Evolutionary conservation across 139 green algal species (phyloP).

Genomic region (Tetraselmis chui): DNA sequence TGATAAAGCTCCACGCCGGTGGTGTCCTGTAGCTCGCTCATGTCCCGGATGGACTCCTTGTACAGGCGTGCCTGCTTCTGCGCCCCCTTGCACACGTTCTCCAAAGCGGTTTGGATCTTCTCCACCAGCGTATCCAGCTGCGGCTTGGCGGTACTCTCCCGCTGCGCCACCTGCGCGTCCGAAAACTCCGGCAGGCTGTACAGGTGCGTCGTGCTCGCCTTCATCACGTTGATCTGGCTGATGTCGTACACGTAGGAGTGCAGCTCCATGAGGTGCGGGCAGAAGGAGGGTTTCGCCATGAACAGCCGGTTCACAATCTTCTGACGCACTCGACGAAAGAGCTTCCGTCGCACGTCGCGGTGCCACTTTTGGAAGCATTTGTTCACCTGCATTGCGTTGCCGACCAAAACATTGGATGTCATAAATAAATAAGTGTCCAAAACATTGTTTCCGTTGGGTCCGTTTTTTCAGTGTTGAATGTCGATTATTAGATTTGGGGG

Average conservation of each 20-base stretch:
- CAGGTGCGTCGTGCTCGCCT: slow-evolving; percentile 35
- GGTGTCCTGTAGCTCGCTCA: slow-evolving; percentile 62
- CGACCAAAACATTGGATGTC: too few species aligned
- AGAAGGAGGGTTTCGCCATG: slow-evolving; percentile 64
- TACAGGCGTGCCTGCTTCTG: slow-evolving; percentile 61
- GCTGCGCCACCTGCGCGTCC: slow-evolving; percentile 38
- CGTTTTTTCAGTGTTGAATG: too few species aligned
- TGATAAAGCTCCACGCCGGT: slow-evolving; percentile 66
- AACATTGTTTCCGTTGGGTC: too few species aligned
- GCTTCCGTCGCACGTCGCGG: slow-evolving; percentile 38
- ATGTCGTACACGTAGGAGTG: slow-evolving; percentile 34
- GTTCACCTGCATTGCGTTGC: too few species aligned
- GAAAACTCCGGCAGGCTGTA: slow-evolving; percentile 43
- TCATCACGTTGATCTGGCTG: slow-evolving; percentile 15
- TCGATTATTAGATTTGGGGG: too few species aligned
- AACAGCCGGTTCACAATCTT: slow-evolving; percentile 56
- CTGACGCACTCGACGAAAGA: slow-evolving; percentile 46
- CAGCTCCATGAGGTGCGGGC: slow-evolving; percentile 46
- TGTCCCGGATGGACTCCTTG: slow-evolving; percentile 55
- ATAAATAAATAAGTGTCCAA: too few species aligned
- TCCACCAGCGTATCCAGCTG: slow-evolving; percentile 56
- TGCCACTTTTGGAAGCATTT: background rate
- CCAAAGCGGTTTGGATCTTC: slow-evolving; percentile 59
- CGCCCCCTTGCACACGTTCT: slow-evolving; percentile 55
- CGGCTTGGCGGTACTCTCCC: slow-evolving; percentile 59